Conservation (phyloP, 2,329 filamentous ascomycete genomes). For the Lecanosticta acicola region DNA sequence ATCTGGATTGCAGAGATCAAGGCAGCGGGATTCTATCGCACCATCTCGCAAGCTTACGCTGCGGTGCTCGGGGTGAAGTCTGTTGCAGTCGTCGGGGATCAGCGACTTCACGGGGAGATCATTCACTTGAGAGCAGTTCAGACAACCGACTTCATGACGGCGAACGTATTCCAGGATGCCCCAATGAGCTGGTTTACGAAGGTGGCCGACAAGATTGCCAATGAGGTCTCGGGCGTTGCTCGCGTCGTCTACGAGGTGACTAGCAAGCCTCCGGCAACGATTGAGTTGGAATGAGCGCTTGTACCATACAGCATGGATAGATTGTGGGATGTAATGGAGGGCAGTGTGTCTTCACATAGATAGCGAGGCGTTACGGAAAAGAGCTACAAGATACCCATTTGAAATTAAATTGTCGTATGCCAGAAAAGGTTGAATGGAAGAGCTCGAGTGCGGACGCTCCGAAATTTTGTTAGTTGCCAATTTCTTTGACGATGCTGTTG, state of each 20-base stretch:
- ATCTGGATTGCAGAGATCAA: constrained; percentile 75
- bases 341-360: no score
- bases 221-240: constrained; percentile 67
- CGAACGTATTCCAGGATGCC: constrained; percentile 62
- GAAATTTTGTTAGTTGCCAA: neutral
- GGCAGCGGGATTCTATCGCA: constrained; percentile 64
- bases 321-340: no score
- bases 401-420: neutral
- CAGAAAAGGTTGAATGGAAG: no score
- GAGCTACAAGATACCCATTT: constrained; percentile 2
- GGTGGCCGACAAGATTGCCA: constrained; percentile 64
- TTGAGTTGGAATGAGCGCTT: constrained; percentile 65
- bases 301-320: no score
- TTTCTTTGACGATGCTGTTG: no score
- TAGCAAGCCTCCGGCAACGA: constrained; percentile 65
- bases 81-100: constrained; percentile 65
- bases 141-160: constrained; percentile 69
- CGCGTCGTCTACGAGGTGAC: constrained; percentile 66
- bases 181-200: constrained; percentile 56
- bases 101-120: constrained; percentile 59
- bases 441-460: neutral
- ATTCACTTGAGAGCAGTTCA: constrained; percentile 58
- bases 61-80: constrained; percentile 61
- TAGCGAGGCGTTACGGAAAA: constrained; percentile 8
- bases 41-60: constrained; percentile 66